Percentiles rank a stretch among this genome's conserved stretches.
phyloP scores from a whole-genome alignment of 2,329 filamentous ascomycete genomes.

The Trichoderma semiorbis region DNA sequence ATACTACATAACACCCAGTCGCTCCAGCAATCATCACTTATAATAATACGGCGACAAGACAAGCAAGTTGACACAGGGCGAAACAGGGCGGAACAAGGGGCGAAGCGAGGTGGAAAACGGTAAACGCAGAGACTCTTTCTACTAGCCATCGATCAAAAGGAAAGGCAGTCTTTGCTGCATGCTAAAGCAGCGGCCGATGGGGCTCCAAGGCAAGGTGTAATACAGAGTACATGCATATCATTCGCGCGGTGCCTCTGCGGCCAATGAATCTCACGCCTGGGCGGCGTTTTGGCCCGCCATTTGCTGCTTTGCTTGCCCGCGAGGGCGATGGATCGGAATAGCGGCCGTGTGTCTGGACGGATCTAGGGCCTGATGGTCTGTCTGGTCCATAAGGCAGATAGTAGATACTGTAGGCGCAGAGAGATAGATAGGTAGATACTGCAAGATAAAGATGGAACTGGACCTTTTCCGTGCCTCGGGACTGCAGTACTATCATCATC shows the following conservation, averaged over 20 bases:
- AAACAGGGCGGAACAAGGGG: not conserved
- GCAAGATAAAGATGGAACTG: not conserved
- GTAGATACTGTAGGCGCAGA: not conserved
- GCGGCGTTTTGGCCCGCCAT: constrained; percentile 9
- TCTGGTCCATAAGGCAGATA: not conserved
- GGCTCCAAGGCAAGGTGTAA: not conserved
- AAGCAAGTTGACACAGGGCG: not conserved
- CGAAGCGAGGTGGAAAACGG: not conserved
- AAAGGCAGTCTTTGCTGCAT: not conserved
- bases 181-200: not conserved
- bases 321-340: constrained; percentile 8
- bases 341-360: not conserved
- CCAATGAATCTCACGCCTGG: constrained; percentile 15
- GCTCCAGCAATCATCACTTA: not conserved
- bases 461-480: not conserved
- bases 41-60: not conserved
- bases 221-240: constrained; percentile 2
- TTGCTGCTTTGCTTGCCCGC: not conserved
- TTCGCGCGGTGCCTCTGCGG: constrained; percentile 7
- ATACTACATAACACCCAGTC: not conserved
- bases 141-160: not conserved
- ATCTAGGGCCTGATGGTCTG: not conserved
- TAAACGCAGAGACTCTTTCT: not conserved
- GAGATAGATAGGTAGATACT: not conserved
- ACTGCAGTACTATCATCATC: not conserved